Evolutionary conservation across 331 rosid genomes (phyloP).

Genomic region (Acacia concinna): DNA sequence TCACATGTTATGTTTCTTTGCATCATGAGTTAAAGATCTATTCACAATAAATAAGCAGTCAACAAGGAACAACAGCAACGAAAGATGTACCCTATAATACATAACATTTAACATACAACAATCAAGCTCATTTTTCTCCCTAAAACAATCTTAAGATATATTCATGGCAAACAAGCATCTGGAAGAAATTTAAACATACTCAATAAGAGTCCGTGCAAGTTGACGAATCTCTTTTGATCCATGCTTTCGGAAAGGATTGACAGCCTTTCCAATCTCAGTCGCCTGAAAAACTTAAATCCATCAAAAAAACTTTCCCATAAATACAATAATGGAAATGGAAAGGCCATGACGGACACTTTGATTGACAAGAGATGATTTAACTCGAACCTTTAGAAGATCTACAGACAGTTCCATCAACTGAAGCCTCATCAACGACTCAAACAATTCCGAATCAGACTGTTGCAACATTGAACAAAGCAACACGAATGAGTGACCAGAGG

Average conservation of each 20-base stretch:
- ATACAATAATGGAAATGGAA: slow-evolving; percentile 1
- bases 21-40: neutral
- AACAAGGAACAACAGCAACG: neutral
- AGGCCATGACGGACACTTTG: slow-evolving; percentile 5
- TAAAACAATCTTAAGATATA: slow-evolving; percentile 3
- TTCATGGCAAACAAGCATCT: neutral
- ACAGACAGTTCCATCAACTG: slow-evolving; percentile 70
- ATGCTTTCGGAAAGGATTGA: slow-evolving; percentile 72
- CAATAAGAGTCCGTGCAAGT: slow-evolving; percentile 63
- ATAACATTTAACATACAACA: neutral
- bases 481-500: slow-evolving; percentile 24
- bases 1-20: neutral
- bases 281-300: slow-evolving; percentile 54
- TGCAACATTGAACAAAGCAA: slow-evolving; percentile 27
- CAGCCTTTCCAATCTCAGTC: slow-evolving; percentile 94
- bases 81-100: neutral
- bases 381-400: slow-evolving; percentile 61
- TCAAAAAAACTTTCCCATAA: neutral
- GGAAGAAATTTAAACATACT: slow-evolving; percentile 49
- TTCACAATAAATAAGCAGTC: neutral
- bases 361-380: slow-evolving; percentile 26
- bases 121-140: slow-evolving; percentile 7
- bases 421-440: slow-evolving; percentile 72
- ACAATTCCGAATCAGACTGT: slow-evolving; percentile 67
- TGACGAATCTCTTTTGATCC: slow-evolving; percentile 58